These are phyloP conservation scores for Lodderomyces pseudojiufengensis DNA, from an alignment of 1,139 yeast species.

Conservation along the genomic window DNA sequence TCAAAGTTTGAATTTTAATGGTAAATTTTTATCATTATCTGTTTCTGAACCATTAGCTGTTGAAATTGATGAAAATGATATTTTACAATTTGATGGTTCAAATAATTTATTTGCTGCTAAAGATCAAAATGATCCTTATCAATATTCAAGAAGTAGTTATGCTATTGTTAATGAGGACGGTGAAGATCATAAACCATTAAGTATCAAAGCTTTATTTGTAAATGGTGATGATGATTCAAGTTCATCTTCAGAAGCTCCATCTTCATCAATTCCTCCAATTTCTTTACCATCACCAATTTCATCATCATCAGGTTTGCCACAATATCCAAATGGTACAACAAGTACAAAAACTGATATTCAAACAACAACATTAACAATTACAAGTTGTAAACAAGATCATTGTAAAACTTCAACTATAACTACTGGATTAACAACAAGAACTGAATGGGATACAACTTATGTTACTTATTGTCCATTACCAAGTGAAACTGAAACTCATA, in stretches of 20 bases:
- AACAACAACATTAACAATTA: constrained; percentile 41
- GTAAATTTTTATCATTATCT: constrained; percentile 13
- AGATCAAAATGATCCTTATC: constrained; percentile 41
- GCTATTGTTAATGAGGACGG: constrained; percentile 20
- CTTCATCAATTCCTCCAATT: too few species aligned
- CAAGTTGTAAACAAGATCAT: constrained; percentile 39
- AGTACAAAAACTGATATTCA: constrained; percentile 31
- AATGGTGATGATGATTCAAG: too few species aligned
- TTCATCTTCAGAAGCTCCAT: too few species aligned
- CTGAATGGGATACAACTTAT: constrained; percentile 14
- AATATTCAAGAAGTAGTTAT: constrained; percentile 28
- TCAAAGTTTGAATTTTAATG: constrained; percentile 1
- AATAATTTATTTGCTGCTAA: constrained; percentile 35
- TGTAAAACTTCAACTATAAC: constrained; percentile 29
- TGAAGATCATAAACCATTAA: constrained; percentile 20
- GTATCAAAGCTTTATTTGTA: constrained; percentile 13
- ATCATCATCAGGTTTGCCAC: too few species aligned
- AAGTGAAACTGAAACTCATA: constrained; percentile 14
- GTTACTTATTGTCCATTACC: constrained; percentile 13
- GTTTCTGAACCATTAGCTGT: constrained; percentile 15
- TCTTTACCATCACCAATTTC: too few species aligned
- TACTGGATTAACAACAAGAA: constrained; percentile 36
- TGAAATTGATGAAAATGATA: constrained; percentile 19
- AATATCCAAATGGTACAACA: constrained; percentile 18
- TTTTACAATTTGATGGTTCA: constrained; percentile 28